Conservation (phyloP, 2,329 filamentous ascomycete genomes). For the Nemania sp. region DNA sequence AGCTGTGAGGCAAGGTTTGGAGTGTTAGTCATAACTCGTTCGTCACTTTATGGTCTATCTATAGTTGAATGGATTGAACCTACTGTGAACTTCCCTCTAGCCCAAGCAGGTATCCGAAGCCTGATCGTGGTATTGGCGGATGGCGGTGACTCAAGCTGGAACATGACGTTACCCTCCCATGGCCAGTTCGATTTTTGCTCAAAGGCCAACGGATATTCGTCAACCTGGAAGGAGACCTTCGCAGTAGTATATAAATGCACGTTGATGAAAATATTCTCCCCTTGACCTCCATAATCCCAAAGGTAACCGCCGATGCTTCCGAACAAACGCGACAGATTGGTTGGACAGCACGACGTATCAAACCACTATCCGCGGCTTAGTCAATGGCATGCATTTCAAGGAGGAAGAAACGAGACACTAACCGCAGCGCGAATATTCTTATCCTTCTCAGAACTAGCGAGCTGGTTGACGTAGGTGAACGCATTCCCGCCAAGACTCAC, state of each 20-base stretch:
- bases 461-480: conserved; percentile 66
- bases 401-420: background rate
- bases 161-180: conserved; percentile 56
- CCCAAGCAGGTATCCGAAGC: conserved; percentile 60
- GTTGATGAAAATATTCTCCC: conserved; percentile 46
- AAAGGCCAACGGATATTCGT: conserved; percentile 44
- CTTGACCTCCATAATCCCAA: conserved; percentile 48
- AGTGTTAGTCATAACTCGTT: background rate
- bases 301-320: conserved; percentile 61
- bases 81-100: conserved; percentile 38
- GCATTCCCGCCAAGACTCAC: conserved; percentile 56
- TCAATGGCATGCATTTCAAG: too few relatives aligned
- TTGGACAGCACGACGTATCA: conserved; percentile 62
- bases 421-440: conserved; percentile 51
- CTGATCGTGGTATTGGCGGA: conserved; percentile 46
- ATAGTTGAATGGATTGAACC: background rate
- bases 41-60: background rate
- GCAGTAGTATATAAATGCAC: conserved; percentile 61
- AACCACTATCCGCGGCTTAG: conserved; percentile 51
- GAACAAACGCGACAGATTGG: conserved; percentile 59
- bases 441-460: conserved; percentile 56
- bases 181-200: conserved; percentile 60
- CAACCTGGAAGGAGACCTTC: conserved; percentile 45
- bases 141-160: conserved; percentile 44
- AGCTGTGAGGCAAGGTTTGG: conserved; percentile 36